Conservation (phyloP, 2,329 filamentous ascomycete genomes). For the Calonectria montana region DNA sequence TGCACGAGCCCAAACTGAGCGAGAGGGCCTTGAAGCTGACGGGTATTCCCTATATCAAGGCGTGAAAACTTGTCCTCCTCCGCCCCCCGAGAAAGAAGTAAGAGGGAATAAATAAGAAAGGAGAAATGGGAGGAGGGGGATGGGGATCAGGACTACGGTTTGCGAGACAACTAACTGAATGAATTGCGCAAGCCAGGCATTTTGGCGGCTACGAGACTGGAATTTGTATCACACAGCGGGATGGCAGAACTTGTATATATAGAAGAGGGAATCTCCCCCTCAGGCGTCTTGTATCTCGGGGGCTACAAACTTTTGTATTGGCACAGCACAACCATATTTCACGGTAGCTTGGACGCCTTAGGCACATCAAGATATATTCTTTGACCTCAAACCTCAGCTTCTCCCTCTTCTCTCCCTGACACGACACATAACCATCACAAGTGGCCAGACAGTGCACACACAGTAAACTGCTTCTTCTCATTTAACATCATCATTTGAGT, state of each 20-base stretch:
- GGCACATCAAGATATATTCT: background rate
- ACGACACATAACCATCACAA: background rate
- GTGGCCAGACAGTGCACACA: background rate
- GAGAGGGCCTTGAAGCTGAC: slow-evolving; percentile 39
- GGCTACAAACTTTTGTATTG: slow-evolving; percentile 3
- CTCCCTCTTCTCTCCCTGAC: background rate
- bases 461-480: background rate
- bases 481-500: slow-evolving; percentile 32
- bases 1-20: slow-evolving; percentile 29
- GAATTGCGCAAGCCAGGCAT: too few species aligned
- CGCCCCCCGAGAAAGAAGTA: background rate
- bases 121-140: background rate
- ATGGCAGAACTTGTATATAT: background rate
- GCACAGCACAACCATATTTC: background rate
- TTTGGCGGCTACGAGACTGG: too few species aligned
- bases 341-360: slow-evolving; percentile 13
- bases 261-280: slow-evolving; percentile 3
- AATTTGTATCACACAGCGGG: too few species aligned
- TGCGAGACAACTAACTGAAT: background rate
- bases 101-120: background rate
- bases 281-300: slow-evolving; percentile 15
- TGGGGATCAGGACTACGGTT: background rate
- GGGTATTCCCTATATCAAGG: slow-evolving; percentile 37
- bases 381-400: background rate
- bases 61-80: background rate